Evolutionary conservation across 495 filamentous ascomycete genomes (phyloP).

Genomic region (Neurospora sublineolata): DNA sequence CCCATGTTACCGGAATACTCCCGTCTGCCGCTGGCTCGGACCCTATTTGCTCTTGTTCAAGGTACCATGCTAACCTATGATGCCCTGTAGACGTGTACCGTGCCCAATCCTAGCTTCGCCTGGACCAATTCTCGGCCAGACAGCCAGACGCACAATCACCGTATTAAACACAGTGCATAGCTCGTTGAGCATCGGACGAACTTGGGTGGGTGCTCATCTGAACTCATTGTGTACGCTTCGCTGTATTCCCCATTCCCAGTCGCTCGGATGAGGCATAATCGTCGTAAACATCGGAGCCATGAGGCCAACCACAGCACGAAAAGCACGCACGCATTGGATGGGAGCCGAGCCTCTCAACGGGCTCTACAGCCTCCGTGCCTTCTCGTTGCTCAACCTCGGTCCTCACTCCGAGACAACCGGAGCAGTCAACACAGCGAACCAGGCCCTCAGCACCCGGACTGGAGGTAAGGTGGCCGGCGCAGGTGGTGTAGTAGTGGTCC

Average conservation of each 20-base stretch:
- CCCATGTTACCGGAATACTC: not conserved
- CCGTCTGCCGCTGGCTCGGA: not conserved
- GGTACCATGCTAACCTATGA: not conserved
- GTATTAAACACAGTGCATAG: not conserved
- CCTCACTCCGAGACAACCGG: not conserved
- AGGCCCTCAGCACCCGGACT: not conserved
- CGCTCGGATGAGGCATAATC: not conserved
- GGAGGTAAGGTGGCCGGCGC: not conserved
- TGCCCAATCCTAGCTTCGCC: not conserved
- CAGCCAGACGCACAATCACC: not conserved
- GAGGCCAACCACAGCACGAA: not conserved
- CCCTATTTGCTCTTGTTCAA: not conserved
- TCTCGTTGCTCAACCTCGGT: not conserved
- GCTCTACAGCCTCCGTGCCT: not conserved
- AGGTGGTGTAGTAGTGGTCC: not conserved
- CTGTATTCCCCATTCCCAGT: not conserved
- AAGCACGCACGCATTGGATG: not conserved
- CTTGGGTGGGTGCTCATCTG: not conserved
- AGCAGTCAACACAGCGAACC: not conserved
- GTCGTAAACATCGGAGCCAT: not conserved
- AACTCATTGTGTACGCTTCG: not conserved
- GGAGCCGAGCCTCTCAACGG: not conserved
- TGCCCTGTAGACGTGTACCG: not conserved
- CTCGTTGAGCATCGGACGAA: not conserved
- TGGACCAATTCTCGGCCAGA: not conserved